Evolutionary conservation across 305 asterid genomes (phyloP).

Genomic region (Fraxinus floribunda): DNA sequence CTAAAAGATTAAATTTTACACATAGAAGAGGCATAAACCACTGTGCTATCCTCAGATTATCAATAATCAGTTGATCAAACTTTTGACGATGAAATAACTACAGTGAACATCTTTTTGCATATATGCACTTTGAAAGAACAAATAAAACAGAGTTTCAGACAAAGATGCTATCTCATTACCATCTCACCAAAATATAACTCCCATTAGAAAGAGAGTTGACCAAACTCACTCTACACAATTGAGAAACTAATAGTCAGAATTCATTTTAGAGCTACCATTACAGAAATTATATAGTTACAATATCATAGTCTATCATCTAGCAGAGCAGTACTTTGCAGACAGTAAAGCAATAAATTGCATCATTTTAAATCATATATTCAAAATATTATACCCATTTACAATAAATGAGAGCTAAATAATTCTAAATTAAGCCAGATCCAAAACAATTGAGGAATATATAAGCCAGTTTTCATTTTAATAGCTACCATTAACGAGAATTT

Average conservation of each 20-base stretch:
- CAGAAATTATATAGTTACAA: not conserved
- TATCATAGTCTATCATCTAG: not conserved
- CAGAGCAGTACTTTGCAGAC: not conserved
- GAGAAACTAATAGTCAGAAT: not conserved
- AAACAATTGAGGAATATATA: not conserved
- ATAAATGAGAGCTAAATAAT: not conserved
- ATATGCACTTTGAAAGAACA: not conserved
- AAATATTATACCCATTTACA: not conserved
- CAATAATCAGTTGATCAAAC: not conserved
- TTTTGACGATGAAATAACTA: not conserved
- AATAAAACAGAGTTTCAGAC: not conserved
- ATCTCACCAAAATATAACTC: not conserved
- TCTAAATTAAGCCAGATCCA: not conserved
- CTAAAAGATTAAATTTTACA: not conserved
- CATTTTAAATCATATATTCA: not conserved
- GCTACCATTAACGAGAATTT: not conserved
- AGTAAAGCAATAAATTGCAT: not conserved
- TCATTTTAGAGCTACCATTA: not conserved
- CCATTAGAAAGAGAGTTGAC: not conserved
- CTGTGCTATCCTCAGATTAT: not conserved
- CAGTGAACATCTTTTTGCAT: not conserved
- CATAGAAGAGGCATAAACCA: not conserved
- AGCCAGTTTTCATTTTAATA: not conserved
- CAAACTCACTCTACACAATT: not conserved
- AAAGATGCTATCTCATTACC: not conserved